A percentile compares a stretch with the other conserved stretches of the same genome.
phyloP scores from a whole-genome alignment of 768 basidiomycete genomes.

The Sporobolomyces roseus region DNA sequence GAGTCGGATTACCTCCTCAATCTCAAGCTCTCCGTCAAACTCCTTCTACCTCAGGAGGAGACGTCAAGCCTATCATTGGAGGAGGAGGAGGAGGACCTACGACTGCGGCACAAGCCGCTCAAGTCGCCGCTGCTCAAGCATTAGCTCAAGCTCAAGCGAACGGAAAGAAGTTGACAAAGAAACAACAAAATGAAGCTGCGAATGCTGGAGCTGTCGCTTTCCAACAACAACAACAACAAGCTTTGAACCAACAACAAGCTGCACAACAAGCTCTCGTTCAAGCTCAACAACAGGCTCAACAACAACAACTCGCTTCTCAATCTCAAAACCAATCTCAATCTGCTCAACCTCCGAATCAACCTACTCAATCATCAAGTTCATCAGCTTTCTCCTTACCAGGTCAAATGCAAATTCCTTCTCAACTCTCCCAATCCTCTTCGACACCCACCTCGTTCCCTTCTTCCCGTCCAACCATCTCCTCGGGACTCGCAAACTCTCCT shows the following conservation, averaged over 20 bases:
- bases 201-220: neutral
- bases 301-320: conserved; percentile 17
- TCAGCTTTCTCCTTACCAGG: conserved; percentile 2
- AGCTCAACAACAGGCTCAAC: conserved; percentile 24
- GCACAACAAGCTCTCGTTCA: conserved; percentile 27
- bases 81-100: conserved; percentile 13
- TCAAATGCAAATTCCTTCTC: conserved; percentile 29
- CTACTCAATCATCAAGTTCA: neutral
- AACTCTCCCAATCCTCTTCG: conserved; percentile 18
- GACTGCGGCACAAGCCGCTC: conserved; percentile 5
- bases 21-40: conserved; percentile 1
- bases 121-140: neutral
- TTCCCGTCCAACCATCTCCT: conserved; percentile 41
- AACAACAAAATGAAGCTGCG: conserved; percentile 30
- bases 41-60: neutral
- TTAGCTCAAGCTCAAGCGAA: neutral
- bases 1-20: neutral
- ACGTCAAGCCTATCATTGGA: neutral
- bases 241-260: conserved; percentile 27
- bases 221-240: conserved; percentile 20
- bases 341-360: neutral
- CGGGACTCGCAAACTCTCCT: conserved; percentile 40
- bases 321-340: conserved; percentile 16
- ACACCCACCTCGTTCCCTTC: conserved; percentile 25
- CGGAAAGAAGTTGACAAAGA: conserved; percentile 40